A percentile compares a stretch with the other conserved stretches of the same genome.
Evolutionary conservation across 768 basidiomycete species (phyloP).

Genomic region (Terana coerulea): DNA sequence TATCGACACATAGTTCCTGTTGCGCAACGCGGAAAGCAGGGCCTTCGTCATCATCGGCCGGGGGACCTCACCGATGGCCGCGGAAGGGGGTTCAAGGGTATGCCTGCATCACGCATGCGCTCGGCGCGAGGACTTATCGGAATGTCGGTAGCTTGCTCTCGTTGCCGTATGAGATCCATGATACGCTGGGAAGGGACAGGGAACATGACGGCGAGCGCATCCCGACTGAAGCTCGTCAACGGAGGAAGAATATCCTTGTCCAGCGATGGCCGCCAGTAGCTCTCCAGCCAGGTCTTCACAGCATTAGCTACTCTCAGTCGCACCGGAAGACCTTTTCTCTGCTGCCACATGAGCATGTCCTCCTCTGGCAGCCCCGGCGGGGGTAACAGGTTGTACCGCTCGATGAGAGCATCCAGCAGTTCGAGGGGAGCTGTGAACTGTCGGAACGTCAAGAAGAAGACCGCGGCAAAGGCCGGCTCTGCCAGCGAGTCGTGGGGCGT

Average conservation of each 20-base stretch:
- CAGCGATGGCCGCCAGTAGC: constrained; percentile 76
- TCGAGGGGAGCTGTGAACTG: constrained; percentile 79
- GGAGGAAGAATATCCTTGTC: constrained; percentile 64
- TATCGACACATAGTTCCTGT: constrained; percentile 58
- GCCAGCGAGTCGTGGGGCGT: constrained; percentile 92
- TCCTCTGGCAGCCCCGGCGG: constrained; percentile 53
- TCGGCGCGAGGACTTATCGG: constrained; percentile 62
- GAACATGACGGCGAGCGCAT: constrained; percentile 59
- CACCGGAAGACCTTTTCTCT: constrained; percentile 84
- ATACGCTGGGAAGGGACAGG: constrained; percentile 71
- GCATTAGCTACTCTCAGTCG: constrained; percentile 90
- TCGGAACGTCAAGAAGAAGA: constrained; percentile 96
- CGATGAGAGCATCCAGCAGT: constrained; percentile 72
- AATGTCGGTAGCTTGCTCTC: constrained; percentile 43
- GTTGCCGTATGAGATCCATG: constrained; percentile 55
- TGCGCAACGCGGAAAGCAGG: constrained; percentile 63
- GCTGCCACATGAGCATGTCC: constrained; percentile 74
- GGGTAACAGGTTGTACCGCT: constrained; percentile 79
- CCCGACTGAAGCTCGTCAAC: constrained; percentile 57
- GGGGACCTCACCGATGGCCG: constrained; percentile 59
- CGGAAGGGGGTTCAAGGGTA: constrained; percentile 64
- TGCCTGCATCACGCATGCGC: constrained; percentile 69
- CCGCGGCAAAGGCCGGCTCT: constrained; percentile 79
- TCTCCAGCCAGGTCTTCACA: constrained; percentile 91
- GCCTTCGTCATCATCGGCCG: constrained; percentile 84